Base-by-base conservation (phyloP, 1,284 basidiomycete genomes). In the Wallemia ichthyophaga region DNA sequence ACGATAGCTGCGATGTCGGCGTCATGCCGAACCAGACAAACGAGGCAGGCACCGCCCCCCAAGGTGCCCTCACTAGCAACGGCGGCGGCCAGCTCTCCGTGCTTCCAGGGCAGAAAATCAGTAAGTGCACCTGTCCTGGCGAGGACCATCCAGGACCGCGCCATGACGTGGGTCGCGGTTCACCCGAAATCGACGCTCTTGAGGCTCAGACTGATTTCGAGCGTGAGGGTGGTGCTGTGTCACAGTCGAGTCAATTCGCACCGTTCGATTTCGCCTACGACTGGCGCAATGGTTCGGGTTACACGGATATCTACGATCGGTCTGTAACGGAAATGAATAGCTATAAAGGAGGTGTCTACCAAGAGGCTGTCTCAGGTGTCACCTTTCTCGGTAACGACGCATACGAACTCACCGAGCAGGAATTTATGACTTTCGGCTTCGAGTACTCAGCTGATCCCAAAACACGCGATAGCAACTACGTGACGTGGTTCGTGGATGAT, bases 161-260 rank as follows among this genome's bases (percentile, higher is more conserved):
- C 27, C 70, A 72, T 31, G 64, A 63, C 32, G 67, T 69, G 25
- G 80, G 79, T 7, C 73, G 80, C 25, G 70, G 73, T 25, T 76
- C 74, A 0, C 79, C 80, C 13, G 80, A 82, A 66, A 79, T 82
- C 63, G 80, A 82, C 66, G 69, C 81, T 60, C 69, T 82, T 64
- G 80, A 82, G 67, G 77, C 76, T 0, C 77, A 79, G 66, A 68
- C 74, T 58, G 69, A 73, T 61, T 62, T 66, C 17, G 62, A 59
- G 23, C 60, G 59, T 1, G 67, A 68, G 58, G 63, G 68, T 31
- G 80, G 80, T 57, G 70, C 80, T 64, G 81, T 80, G 1, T 87
- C 85, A 1, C 85, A 88, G 69, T 83, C 80, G 62, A 75, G 75
- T 64, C 85, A 89, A 69, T 70, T 75, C 56, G 85, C 84, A n/a